phyloP scores from a whole-genome alignment of 306 rosid genomes.

The Rosa rugosa region DNA sequence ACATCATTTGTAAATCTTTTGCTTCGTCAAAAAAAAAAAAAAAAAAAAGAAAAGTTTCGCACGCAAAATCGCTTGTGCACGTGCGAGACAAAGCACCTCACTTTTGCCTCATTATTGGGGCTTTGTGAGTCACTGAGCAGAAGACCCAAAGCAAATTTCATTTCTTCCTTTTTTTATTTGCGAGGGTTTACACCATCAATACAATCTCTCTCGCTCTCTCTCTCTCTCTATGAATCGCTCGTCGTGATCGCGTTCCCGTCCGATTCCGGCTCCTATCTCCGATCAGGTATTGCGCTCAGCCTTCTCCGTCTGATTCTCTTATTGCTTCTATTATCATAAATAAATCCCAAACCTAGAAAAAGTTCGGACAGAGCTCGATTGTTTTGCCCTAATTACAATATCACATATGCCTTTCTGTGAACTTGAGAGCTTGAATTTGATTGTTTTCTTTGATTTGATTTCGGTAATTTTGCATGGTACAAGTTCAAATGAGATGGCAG shows the following conservation, averaged over 20 bases:
- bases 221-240: conserved; percentile 19
- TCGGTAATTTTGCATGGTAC: conserved; percentile 25
- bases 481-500: conserved; percentile 66
- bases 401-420: neutral
- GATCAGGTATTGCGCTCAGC: conserved; percentile 31
- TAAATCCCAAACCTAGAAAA: neutral
- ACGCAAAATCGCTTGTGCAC: neutral
- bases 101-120: neutral
- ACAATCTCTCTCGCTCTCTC: neutral
- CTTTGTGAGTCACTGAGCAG: neutral
- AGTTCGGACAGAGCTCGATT: neutral
- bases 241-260: conserved; percentile 15
- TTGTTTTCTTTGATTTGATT: neutral
- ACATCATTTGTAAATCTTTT: too few relatives aligned
- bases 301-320: neutral
- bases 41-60: neutral
- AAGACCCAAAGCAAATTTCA: neutral
- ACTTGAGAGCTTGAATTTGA: neutral
- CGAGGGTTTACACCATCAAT: conserved; percentile 13
- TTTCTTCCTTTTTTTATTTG: neutral
- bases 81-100: neutral
- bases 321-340: neutral
- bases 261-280: conserved; percentile 25
- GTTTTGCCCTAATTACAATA: neutral
- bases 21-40: too few relatives aligned